Conservation (phyloP, 1,284 basidiomycete genomes). For the Rhodotorula sp. region DNA sequence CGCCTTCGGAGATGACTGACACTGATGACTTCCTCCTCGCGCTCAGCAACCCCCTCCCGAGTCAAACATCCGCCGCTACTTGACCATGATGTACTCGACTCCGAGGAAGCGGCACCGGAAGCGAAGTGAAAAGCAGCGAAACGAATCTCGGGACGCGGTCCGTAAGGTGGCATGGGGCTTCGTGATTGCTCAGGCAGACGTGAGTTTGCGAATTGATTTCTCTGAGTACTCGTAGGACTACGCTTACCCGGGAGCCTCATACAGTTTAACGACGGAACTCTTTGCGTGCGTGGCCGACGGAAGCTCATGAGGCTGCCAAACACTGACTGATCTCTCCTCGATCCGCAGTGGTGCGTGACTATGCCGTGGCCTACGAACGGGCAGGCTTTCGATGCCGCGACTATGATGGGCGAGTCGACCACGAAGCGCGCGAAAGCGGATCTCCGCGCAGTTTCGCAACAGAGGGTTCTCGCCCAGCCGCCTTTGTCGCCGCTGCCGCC, state of each 20-base stretch:
- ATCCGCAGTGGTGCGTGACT: conserved; percentile 13
- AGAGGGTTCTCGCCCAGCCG: neutral
- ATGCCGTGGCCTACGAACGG: conserved; percentile 24
- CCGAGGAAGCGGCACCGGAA: conserved; percentile 5
- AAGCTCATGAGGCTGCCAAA: no score
- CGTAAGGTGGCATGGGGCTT: conserved; percentile 12
- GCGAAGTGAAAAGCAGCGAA: neutral
- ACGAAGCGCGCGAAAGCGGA: conserved; percentile 14
- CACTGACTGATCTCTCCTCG: neutral
- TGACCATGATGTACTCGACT: conserved; percentile 14
- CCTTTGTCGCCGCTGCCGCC: conserved; percentile 4
- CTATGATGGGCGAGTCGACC: conserved; percentile 17
- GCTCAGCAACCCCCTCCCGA: neutral
- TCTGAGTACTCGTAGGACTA: fast-evolving
- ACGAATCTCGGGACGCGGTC: neutral
- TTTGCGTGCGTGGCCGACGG: neutral
- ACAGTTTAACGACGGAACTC: conserved; percentile 8
- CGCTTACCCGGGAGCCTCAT: no score
- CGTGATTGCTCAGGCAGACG: conserved; percentile 14
- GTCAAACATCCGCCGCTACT: conserved; percentile 8
- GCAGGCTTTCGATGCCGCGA: conserved; percentile 19
- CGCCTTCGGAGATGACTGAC: no score
- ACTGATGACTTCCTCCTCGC: neutral
- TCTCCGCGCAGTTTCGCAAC: neutral
- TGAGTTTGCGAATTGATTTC: neutral